phyloP scores from a whole-genome alignment of 1,284 basidiomycete species.

The Pseudozyma sp. region DNA sequence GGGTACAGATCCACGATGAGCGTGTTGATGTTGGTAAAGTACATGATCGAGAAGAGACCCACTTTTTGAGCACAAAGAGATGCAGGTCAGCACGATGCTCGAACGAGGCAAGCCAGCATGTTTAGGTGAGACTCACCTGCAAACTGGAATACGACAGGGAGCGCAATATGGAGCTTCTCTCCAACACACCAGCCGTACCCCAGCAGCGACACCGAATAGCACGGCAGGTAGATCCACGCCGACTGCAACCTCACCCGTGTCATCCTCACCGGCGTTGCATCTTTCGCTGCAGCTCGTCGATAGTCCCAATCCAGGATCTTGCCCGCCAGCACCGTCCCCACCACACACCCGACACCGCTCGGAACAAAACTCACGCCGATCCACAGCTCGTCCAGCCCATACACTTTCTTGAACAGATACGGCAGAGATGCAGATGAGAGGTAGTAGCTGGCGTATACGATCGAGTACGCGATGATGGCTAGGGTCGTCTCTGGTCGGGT shows the following conservation, averaged over 20 bases:
- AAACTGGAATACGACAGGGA: slow-evolving; percentile 5
- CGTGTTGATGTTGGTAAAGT: slow-evolving; percentile 8
- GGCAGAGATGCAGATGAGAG: slow-evolving; percentile 4
- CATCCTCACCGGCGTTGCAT: not conserved
- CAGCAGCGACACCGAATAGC: slow-evolving; percentile 1
- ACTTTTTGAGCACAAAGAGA: not conserved
- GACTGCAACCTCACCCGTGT: slow-evolving; percentile 1
- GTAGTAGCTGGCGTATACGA: slow-evolving; percentile 5
- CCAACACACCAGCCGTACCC: slow-evolving; percentile 6
- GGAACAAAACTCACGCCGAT: slow-evolving; percentile 7
- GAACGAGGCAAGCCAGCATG: too few species aligned
- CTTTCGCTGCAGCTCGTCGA: slow-evolving; percentile 3
- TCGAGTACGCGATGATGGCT: slow-evolving; percentile 5
- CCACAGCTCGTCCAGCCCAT: slow-evolving; percentile 3
- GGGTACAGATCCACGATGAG: slow-evolving; percentile 10
- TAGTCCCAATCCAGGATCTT: slow-evolving; percentile 29
- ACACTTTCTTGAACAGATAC: slow-evolving; percentile 5
- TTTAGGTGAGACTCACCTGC: not conserved
- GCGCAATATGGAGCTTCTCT: not conserved
- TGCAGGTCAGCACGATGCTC: not conserved
- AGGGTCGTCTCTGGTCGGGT: slow-evolving; percentile 4
- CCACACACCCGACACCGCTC: slow-evolving; percentile 1
- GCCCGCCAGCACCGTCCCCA: slow-evolving; percentile 19
- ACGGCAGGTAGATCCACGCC: slow-evolving; percentile 8
- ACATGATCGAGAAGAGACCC: slow-evolving; percentile 11